These are phyloP conservation scores for Colletotrichum trifolii DNA, from an alignment of 2,329 filamentous ascomycete species.

Conservation along the genomic window DNA sequence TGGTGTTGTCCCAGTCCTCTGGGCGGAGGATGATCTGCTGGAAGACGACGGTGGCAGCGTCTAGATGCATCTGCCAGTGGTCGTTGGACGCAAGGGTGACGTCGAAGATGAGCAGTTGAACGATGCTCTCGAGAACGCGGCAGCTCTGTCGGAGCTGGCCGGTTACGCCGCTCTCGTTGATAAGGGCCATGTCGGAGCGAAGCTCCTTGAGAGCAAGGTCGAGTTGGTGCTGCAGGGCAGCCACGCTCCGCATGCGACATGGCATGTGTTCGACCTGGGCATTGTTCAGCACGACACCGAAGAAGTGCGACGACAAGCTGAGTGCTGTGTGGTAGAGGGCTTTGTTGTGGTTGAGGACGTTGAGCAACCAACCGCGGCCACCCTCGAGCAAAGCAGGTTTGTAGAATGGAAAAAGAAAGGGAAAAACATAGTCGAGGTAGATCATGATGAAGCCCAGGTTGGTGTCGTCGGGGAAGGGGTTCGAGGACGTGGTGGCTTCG, in stretches of 20 bases:
- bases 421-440: constrained; percentile 71
- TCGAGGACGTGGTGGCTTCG: not conserved
- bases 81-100: constrained; percentile 56
- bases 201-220: constrained; percentile 57
- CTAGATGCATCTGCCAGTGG: constrained; percentile 62
- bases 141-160: constrained; percentile 48
- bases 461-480: constrained; percentile 29
- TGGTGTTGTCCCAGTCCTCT: constrained; percentile 49
- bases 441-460: constrained; percentile 61
- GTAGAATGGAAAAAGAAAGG: constrained; percentile 73
- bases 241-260: constrained; percentile 40
- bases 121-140: constrained; percentile 60
- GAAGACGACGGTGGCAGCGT: constrained; percentile 62
- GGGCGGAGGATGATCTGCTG: constrained; percentile 54
- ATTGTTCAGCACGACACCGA: constrained; percentile 56
- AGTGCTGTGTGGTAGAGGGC: constrained; percentile 68
- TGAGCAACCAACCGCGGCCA: constrained; percentile 71
- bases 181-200: constrained; percentile 52
- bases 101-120: constrained; percentile 66
- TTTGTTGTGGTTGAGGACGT: constrained; percentile 66
- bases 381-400: constrained; percentile 64
- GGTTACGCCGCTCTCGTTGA: constrained; percentile 46
- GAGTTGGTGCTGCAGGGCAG: constrained; percentile 54
- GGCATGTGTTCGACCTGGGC: constrained; percentile 38
- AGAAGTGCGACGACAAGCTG: constrained; percentile 68